Conservation (phyloP, 164 flowering plant genomes). For the Cinnamomum chago region DNA sequence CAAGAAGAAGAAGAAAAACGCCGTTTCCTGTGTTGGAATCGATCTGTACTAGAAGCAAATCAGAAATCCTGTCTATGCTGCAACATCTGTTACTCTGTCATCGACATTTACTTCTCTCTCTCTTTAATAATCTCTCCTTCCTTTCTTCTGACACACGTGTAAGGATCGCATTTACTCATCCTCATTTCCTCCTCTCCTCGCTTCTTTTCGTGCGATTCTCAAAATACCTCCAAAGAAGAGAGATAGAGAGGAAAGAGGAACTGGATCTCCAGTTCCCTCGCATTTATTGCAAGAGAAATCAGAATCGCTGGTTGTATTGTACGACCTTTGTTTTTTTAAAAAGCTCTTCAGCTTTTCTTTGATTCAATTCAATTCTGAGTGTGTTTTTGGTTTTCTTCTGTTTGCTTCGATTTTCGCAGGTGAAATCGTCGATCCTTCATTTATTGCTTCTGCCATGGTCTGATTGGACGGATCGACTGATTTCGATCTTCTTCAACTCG, state of each 20-base stretch:
- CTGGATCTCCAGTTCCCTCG: background rate
- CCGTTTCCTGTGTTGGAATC: no score
- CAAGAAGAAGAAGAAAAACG: no score
- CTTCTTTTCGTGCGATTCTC: background rate
- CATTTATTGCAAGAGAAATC: constrained; percentile 5
- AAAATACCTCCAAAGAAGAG: background rate
- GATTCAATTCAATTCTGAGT: no score
- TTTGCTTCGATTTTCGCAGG: constrained; percentile 10
- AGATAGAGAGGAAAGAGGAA: background rate
- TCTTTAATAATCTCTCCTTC: background rate
- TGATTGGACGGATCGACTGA: background rate
- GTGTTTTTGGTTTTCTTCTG: background rate
- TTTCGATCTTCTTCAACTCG: background rate
- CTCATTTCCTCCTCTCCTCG: background rate
- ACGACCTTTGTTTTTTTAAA: background rate
- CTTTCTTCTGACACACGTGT: background rate
- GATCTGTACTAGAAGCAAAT: no score
- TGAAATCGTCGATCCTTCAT: constrained; percentile 1
- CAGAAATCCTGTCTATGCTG: no score
- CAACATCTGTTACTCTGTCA: background rate
- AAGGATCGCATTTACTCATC: constrained; percentile 5
- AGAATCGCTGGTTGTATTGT: constrained; percentile 1
- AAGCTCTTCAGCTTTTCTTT: no score
- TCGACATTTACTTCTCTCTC: background rate
- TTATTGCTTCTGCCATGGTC: constrained; percentile 7